phyloP scores from a whole-genome alignment of 2,329 filamentous ascomycete genomes.

The Scedosporium minutisporum region DNA sequence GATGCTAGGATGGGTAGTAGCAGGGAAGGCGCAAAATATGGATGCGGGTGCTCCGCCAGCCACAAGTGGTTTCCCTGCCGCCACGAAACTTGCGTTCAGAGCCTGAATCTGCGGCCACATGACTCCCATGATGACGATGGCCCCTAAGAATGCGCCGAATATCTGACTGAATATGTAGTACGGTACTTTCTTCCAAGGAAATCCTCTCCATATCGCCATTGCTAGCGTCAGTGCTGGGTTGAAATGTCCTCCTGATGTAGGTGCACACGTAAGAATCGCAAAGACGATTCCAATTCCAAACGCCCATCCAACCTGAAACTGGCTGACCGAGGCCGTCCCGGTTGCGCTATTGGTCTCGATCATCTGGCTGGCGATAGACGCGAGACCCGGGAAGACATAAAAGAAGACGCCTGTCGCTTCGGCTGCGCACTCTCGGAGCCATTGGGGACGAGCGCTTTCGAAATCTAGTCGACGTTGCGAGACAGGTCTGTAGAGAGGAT shows the following conservation, averaged over 20 bases:
- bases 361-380: slow-evolving; percentile 40
- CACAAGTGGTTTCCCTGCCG: slow-evolving; percentile 20
- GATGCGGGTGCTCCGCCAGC: slow-evolving; percentile 39
- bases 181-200: slow-evolving; percentile 48
- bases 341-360: slow-evolving; percentile 30
- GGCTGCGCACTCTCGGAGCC: slow-evolving; percentile 44
- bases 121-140: slow-evolving; percentile 44
- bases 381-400: slow-evolving; percentile 45
- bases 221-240: slow-evolving; percentile 40
- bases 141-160: slow-evolving; percentile 46
- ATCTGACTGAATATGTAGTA: slow-evolving; percentile 48
- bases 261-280: slow-evolving; percentile 46
- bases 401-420: slow-evolving; percentile 50
- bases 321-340: slow-evolving; percentile 26
- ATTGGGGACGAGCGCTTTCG: slow-evolving; percentile 41
- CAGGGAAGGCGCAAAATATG: slow-evolving; percentile 45
- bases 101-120: slow-evolving; percentile 38
- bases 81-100: slow-evolving; percentile 23
- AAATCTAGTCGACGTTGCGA: slow-evolving; percentile 45
- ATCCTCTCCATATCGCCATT: slow-evolving; percentile 43
- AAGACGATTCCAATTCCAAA: slow-evolving; percentile 49
- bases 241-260: slow-evolving; percentile 45
- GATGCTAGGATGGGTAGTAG: slow-evolving; percentile 37
- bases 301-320: slow-evolving; percentile 47
- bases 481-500: slow-evolving; percentile 24